A percentile compares a stretch with the other conserved stretches of the same genome.
Evolutionary conservation across 2,329 filamentous ascomycete genomes (phyloP).

Genomic region (Myriangium duriaei): DNA sequence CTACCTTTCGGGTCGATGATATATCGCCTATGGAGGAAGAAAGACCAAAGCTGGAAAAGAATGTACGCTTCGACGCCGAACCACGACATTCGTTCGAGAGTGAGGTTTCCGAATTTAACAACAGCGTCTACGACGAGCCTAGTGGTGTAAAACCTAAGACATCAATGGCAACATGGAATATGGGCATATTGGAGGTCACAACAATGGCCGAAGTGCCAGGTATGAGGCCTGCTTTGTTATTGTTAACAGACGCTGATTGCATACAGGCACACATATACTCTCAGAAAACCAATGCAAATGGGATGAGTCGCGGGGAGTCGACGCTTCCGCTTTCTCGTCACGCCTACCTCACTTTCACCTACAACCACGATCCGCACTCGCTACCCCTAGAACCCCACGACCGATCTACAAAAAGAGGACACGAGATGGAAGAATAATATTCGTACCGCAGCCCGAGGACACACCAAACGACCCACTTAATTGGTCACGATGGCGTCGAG

Average conservation of each 20-base stretch:
- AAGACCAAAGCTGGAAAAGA: slow-evolving; percentile 5
- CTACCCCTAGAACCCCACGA: slow-evolving; percentile 5
- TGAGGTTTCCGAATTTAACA: slow-evolving; percentile 5
- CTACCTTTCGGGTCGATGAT: too few relatives aligned
- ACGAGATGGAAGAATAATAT: slow-evolving; percentile 66
- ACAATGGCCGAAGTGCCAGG: slow-evolving; percentile 79
- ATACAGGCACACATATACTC: too few relatives aligned
- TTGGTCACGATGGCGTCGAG: slow-evolving; percentile 73
- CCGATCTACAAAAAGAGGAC: slow-evolving; percentile 56
- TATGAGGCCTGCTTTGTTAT: slow-evolving; percentile 36
- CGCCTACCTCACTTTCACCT: slow-evolving; percentile 13
- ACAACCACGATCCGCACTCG: slow-evolving; percentile 9
- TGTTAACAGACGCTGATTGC: too few relatives aligned
- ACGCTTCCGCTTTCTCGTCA: slow-evolving; percentile 15
- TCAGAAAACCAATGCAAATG: slow-evolving; percentile 8
- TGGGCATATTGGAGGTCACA: slow-evolving; percentile 75
- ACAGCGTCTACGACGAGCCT: slow-evolving; percentile 5
- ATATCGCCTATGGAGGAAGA: slow-evolving; percentile 5
- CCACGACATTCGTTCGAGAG: slow-evolving; percentile 1
- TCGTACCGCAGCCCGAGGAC: slow-evolving; percentile 87
- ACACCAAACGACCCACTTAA: slow-evolving; percentile 85
- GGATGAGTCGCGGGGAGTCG: slow-evolving; percentile 14
- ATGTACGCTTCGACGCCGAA: slow-evolving; percentile 2
- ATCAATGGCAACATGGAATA: slow-evolving; percentile 33
- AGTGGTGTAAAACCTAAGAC: neutral